Conservation (phyloP, 257 asterid genomes). For the Apocynum venetum region DNA sequence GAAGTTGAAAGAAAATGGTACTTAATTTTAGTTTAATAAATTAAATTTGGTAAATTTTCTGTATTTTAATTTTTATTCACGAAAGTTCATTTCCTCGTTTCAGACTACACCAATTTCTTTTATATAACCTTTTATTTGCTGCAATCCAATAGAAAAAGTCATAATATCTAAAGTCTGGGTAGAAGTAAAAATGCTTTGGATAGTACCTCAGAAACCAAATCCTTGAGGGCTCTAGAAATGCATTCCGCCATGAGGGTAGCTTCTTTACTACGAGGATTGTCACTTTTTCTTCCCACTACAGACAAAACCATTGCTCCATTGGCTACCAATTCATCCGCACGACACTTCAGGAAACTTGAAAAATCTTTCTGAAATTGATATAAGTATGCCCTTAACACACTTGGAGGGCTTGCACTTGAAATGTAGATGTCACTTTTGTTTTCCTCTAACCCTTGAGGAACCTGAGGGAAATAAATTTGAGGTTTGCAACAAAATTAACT, state of each 20-base stretch:
- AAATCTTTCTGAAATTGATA: conserved; percentile 49
- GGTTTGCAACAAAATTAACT: no score
- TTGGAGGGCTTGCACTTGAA: conserved; percentile 32
- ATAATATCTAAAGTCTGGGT: no score
- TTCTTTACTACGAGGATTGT: conserved; percentile 39
- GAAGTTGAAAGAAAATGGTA: no score
- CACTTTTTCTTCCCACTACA: conserved; percentile 46
- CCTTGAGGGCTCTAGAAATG: conserved; percentile 38
- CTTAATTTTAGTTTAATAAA: no score
- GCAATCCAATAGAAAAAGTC: no score
- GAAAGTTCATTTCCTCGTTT: no score
- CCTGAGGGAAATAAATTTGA: not conserved
- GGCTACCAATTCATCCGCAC: conserved; percentile 45
- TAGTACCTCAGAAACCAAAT: conserved; percentile 48
- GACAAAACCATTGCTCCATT: conserved; percentile 65
- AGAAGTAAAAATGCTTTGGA: no score
- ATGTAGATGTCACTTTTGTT: conserved; percentile 44
- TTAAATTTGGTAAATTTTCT: no score
- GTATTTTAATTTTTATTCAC: no score
- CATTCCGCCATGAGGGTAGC: conserved; percentile 50
- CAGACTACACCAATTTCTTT: no score
- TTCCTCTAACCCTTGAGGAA: not conserved
- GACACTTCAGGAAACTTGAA: conserved; percentile 38
- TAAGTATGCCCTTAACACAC: conserved; percentile 45
- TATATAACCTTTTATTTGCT: no score